phyloP scores from a whole-genome alignment of 257 asterid species.

The Scutellaria baicalensis region DNA sequence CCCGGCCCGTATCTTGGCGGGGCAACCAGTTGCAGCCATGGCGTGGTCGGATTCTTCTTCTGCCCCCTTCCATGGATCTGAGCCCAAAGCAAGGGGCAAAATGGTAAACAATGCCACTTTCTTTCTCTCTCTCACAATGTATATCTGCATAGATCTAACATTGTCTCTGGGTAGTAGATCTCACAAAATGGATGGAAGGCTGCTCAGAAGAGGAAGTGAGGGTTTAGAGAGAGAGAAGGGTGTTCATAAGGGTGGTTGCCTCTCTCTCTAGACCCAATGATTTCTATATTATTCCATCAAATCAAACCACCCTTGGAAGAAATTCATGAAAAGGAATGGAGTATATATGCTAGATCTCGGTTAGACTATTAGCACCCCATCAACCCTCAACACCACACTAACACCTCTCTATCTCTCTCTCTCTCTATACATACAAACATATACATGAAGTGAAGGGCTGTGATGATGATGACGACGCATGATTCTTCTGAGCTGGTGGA shows the following conservation, averaged over 20 bases:
- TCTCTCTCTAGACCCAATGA: conserved; percentile 9
- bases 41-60: too few species aligned
- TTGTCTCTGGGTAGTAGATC: too few species aligned
- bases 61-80: too few species aligned
- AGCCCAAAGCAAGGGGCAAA: too few species aligned
- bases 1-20: too few species aligned
- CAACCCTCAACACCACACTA: not conserved
- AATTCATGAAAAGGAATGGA: too few species aligned
- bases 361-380: too few species aligned
- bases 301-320: not conserved
- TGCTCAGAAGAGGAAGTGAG: not conserved
- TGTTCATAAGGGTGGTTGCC: conserved; percentile 16
- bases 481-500: not conserved
- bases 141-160: too few species aligned
- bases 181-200: not conserved
- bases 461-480: not conserved
- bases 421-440: not conserved
- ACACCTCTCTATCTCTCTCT: not conserved
- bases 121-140: too few species aligned
- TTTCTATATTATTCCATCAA: not conserved
- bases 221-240: not conserved
- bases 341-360: too few species aligned
- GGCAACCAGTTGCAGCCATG: too few species aligned
- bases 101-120: too few species aligned
- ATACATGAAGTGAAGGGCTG: not conserved